Percentiles rank a stretch among this genome's conserved stretches.
phyloP scores from a whole-genome alignment of 495 filamentous ascomycete species.

The Patellaria atrata region DNA sequence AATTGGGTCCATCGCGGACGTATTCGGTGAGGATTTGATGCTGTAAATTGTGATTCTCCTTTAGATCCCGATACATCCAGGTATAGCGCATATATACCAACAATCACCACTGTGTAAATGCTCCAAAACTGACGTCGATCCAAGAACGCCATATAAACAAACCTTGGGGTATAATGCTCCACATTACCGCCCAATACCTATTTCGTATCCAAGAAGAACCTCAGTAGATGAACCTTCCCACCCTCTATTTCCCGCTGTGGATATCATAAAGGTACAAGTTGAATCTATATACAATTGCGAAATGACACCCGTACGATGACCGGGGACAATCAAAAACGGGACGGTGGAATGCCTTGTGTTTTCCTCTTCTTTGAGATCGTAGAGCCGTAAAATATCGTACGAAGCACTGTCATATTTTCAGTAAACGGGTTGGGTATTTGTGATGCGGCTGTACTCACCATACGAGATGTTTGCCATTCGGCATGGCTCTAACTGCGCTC shows the following conservation, averaged over 20 bases:
- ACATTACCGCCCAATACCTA: slow-evolving; percentile 35
- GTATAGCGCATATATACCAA: too few species aligned
- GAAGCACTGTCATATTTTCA: slow-evolving; percentile 45
- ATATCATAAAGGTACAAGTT: slow-evolving; percentile 79
- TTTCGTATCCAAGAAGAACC: slow-evolving; percentile 88
- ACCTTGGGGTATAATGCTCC: slow-evolving; percentile 20
- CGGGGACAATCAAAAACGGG: slow-evolving; percentile 87
- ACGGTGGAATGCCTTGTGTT: slow-evolving; percentile 59
- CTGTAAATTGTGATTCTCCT: too few species aligned
- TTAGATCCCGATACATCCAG: too few species aligned
- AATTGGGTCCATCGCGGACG: too few species aligned
- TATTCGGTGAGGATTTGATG: too few species aligned
- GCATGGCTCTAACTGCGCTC: slow-evolving; percentile 75
- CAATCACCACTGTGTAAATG: too few species aligned
- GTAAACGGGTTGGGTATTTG: not conserved
- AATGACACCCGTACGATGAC: slow-evolving; percentile 81
- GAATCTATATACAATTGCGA: slow-evolving; percentile 72
- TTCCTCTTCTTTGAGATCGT: slow-evolving; percentile 62
- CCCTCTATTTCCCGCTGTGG: slow-evolving; percentile 75
- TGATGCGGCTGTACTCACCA: too few species aligned
- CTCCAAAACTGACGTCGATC: too few species aligned
- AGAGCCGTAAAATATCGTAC: slow-evolving; percentile 85
- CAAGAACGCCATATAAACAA: too few species aligned
- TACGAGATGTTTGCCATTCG: slow-evolving; percentile 82
- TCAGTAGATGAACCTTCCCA: slow-evolving; percentile 94